These are phyloP conservation scores for Cinnamomum micranthum DNA, from an alignment of 164 flowering plant genomes.

Conservation along the genomic window DNA sequence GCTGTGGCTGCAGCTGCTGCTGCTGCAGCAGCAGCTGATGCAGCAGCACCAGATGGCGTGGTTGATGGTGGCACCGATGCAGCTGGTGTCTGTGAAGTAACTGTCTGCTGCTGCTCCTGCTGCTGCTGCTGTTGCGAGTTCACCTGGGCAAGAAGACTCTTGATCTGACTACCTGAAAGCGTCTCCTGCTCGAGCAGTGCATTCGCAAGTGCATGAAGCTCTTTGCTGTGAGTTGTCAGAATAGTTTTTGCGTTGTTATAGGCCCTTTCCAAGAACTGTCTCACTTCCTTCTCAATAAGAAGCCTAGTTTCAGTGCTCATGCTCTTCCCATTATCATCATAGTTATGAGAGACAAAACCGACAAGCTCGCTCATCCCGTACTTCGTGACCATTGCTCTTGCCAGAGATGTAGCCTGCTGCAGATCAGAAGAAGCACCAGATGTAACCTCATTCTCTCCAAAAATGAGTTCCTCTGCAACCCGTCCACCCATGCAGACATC, in stretches of 20 bases:
- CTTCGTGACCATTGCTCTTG: conserved; percentile 85
- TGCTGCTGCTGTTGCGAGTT: conserved; percentile 45
- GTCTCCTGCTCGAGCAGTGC: conserved; percentile 89
- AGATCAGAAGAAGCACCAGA: conserved; percentile 85
- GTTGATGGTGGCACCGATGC: conserved; percentile 49
- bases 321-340: conserved; percentile 75
- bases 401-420: conserved; percentile 68
- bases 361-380: conserved; percentile 91
- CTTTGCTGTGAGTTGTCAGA: conserved; percentile 62
- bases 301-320: conserved; percentile 94
- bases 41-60: conserved; percentile 53
- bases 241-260: conserved; percentile 84
- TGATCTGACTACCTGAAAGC: conserved; percentile 76
- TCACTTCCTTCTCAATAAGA: conserved; percentile 77
- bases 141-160: conserved; percentile 55
- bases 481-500: conserved; percentile 98
- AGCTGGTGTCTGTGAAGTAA: conserved; percentile 41
- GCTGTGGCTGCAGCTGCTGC: conserved; percentile 70
- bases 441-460: conserved; percentile 86
- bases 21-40: conserved; percentile 71
- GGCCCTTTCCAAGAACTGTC: conserved; percentile 57
- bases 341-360: conserved; percentile 80
- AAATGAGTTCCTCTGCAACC: conserved; percentile 92
- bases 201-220: conserved; percentile 87
- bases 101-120: conserved; percentile 29